Evolutionary conservation across 441 rosid genomes (phyloP), one percentile per base, ranked within the genome.

Genomic region (Gossypium davidsonii): DNA sequence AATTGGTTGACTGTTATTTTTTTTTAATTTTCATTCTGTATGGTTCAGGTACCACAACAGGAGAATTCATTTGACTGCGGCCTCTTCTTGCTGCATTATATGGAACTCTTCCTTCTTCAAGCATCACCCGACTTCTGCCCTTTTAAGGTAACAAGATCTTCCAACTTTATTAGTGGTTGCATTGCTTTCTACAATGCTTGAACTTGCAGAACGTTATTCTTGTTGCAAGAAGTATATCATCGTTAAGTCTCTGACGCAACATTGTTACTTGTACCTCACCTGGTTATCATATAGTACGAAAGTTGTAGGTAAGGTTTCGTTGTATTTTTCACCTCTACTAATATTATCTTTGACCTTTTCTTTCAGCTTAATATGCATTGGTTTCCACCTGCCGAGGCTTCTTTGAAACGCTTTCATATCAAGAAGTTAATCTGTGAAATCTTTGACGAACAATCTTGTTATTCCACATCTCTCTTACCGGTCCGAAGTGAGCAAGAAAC

Each of bases 51-150:
- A 57, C 96, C 97, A n/a, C 96, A 92, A 77, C 96, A 90, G 84
- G 86, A 80, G 80, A 92, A 92, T 83, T 92, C 86, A 4, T 89
- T 80, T 72, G 97, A 92, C 49, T 92, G 96, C 68, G 97, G 97
- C 73, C 86, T 92, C 61, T 92, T 92, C 83, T 67, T 92, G 86
- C 94, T 92, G 67, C 97, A 90, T 76, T 92, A 88, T 75, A 68
- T 79, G 75, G 97, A 92, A 72, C 87, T 77, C 70, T 90, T 90
- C 79, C 85, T 92, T 39, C 79, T 77, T 73, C 86, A 85, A 82
- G 93, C 85, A 79, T 90, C 91, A 76, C 62, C 44, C 46, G 73
- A 80, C 75, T 89, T 90, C 86, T 89, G 72, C 75, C 93, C 89
- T 60, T 83, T 69, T 11, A 81, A 69, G 75, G 76, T 82, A 75